These are phyloP conservation scores for Plantago rigida DNA, from an alignment of 305 asterid genomes.

Conservation along the genomic window DNA sequence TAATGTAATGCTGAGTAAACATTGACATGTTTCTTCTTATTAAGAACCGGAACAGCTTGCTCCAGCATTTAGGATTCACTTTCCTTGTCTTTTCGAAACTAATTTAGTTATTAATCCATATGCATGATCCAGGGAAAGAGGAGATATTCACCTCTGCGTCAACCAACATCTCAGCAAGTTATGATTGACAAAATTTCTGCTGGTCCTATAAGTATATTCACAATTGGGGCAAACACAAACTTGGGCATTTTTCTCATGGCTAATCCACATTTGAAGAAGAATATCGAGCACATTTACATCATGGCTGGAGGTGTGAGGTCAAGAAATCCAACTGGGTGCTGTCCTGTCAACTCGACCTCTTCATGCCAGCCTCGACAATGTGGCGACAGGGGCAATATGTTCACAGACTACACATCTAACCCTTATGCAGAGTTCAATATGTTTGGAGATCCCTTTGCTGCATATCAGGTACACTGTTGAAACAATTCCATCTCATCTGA, in stretches of 20 bases:
- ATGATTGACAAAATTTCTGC: constrained; percentile 54
- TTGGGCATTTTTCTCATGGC: constrained; percentile 58
- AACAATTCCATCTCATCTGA: no score
- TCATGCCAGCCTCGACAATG: constrained; percentile 51
- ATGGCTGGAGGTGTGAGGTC: constrained; percentile 87
- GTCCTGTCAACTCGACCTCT: constrained; percentile 39
- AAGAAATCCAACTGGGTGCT: constrained; percentile 62
- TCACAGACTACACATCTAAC: constrained; percentile 52
- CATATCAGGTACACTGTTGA: constrained; percentile 56
- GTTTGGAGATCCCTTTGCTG: constrained; percentile 86
- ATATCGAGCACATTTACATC: constrained; percentile 56
- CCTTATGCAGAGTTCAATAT: constrained; percentile 81
- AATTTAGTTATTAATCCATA: not conserved
- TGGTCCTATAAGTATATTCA: constrained; percentile 57
- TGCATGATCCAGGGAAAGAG: constrained; percentile 49
- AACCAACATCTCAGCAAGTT: constrained; percentile 73
- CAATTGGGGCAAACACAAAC: constrained; percentile 55
- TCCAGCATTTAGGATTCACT: no score
- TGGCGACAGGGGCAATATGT: constrained; percentile 61
- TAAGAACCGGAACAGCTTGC: no score
- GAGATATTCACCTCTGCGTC: constrained; percentile 57
- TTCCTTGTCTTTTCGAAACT: not conserved
- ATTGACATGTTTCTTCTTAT: no score
- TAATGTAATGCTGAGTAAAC: no score
- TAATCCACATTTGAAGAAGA: constrained; percentile 65